phyloP scores from a whole-genome alignment of 352 stramenopile genomes.

The Globisporangium megalacanthum region DNA sequence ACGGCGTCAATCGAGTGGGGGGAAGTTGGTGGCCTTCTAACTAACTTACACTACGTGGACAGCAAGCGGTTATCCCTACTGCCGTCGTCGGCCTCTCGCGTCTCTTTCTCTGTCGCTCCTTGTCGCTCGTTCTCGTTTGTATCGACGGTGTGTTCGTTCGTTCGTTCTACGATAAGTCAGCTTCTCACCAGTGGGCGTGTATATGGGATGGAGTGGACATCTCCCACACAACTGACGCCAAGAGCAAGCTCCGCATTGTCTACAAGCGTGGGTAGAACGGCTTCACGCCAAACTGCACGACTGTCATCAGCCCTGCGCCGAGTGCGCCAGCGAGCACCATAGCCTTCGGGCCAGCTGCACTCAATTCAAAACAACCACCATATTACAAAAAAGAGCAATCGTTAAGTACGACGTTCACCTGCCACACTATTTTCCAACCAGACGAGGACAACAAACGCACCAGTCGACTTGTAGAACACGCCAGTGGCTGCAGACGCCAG shows the following conservation, averaged over 20 bases:
- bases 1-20: background rate
- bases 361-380: background rate
- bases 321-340: slow-evolving; percentile 81
- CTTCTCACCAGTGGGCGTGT: too few species aligned
- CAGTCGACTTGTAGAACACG: slow-evolving; percentile 85
- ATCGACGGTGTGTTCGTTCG: background rate
- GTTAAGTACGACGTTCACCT: background rate
- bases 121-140: background rate
- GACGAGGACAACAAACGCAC: slow-evolving; percentile 13
- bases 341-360: slow-evolving; percentile 55
- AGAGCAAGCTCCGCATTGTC: slow-evolving; percentile 8
- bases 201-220: too few species aligned
- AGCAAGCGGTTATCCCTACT: background rate
- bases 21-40: background rate
- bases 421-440: too few species aligned
- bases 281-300: slow-evolving; percentile 84
- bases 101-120: background rate
- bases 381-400: background rate
- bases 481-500: slow-evolving; percentile 74
- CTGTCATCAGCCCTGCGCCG: slow-evolving; percentile 73
- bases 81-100: background rate
- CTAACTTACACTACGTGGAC: slow-evolving; percentile 4
- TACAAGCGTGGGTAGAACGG: slow-evolving; percentile 79
- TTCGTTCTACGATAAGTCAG: too few species aligned
- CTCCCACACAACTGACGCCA: too few species aligned